A percentile compares a stretch with the other conserved stretches of the same genome.
These are phyloP conservation scores for Avicennia marina DNA, from an alignment of 257 asterid genomes.

Conservation along the genomic window DNA sequence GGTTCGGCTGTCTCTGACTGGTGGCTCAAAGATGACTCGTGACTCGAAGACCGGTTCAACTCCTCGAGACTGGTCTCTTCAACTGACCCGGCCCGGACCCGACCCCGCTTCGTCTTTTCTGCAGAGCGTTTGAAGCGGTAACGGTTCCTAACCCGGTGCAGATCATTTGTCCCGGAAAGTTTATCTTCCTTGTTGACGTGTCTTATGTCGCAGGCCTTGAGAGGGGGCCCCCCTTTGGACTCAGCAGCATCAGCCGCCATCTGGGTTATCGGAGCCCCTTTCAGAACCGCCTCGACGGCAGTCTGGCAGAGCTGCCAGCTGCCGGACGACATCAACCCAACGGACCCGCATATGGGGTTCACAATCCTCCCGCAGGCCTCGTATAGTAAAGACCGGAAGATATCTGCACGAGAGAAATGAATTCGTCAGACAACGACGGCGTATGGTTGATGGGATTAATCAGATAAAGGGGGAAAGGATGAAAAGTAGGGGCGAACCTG, in stretches of 20 bases:
- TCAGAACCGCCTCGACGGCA: slow-evolving; percentile 71
- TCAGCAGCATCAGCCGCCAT: slow-evolving; percentile 4
- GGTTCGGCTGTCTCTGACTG: slow-evolving; percentile 62
- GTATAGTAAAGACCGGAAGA: slow-evolving; percentile 52
- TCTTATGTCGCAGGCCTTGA: slow-evolving; percentile 60
- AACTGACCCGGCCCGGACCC: slow-evolving; percentile 52
- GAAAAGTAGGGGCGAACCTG: slow-evolving; percentile 36
- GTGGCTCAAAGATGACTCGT: slow-evolving; percentile 35
- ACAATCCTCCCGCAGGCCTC: slow-evolving; percentile 90
- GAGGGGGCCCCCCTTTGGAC: slow-evolving; percentile 17
- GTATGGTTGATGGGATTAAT: background rate
- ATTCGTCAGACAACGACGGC: background rate
- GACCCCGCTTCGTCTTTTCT: slow-evolving; percentile 44
- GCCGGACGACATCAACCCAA: slow-evolving; percentile 62
- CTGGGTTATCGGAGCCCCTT: slow-evolving; percentile 35
- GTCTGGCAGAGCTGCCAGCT: slow-evolving; percentile 61
- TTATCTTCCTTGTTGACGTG: slow-evolving; percentile 42
- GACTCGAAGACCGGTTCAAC: slow-evolving; percentile 43
- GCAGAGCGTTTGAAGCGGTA: slow-evolving; percentile 47
- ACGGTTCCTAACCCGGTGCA: slow-evolving; percentile 34
- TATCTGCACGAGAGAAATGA: slow-evolving; percentile 24
- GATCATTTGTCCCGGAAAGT: no score
- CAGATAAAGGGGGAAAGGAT: background rate
- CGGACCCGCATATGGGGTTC: slow-evolving; percentile 65
- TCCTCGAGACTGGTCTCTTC: no score